Evolutionary conservation across 2,329 filamentous ascomycete species (phyloP), one percentile per base, ranked within the genome.

Genomic region (Leptographium flavum): DNA sequence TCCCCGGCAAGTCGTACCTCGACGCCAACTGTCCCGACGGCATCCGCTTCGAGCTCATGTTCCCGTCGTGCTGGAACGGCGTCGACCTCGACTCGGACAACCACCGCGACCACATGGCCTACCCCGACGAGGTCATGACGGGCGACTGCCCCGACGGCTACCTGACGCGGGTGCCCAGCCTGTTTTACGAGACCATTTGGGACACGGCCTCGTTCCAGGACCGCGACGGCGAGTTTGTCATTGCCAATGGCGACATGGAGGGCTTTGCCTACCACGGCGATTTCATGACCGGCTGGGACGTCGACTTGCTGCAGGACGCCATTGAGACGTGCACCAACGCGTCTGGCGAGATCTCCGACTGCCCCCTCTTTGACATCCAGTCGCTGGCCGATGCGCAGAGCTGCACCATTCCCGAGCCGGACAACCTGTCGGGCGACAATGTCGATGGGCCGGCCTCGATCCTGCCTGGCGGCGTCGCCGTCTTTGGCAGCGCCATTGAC

Each of bases 161-260:
- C 57, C 71, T 78, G 13, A 71, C 70, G 17, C 80, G 83, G 46
- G 61, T 92, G 22, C 78, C 83, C 2, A 81, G 81, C 49, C 70
- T 95, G 40, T 81, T 94, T 61, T 94, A 73, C 59, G 87, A 95
- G 67, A 86, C 81, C 30, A 93, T 94, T 60, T 94, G 79, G 75
- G 67, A 81, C 57, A 92, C 85, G 9, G 62, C 73, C 42, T 69
- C 68, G 2, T 93, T 83, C 61, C 65, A 63, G 25, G 72, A 71
- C 46, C 63, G 72, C 21, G 63, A 71, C 8, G 86, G 87, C 43
- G 62, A 77, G 52, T 94, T 93, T 56, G 69, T 87, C 42, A 63
- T 93, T 42, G 68, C 85, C 41, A 87, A 87, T 54, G 85, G 86
- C 49, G 87, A 95, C 56, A 70, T 75, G 23, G 80, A 80, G 54